Evolutionary conservation across 208 protist genomes (phyloP).

Genomic region (Acanthamoeba culbertsoni): DNA sequence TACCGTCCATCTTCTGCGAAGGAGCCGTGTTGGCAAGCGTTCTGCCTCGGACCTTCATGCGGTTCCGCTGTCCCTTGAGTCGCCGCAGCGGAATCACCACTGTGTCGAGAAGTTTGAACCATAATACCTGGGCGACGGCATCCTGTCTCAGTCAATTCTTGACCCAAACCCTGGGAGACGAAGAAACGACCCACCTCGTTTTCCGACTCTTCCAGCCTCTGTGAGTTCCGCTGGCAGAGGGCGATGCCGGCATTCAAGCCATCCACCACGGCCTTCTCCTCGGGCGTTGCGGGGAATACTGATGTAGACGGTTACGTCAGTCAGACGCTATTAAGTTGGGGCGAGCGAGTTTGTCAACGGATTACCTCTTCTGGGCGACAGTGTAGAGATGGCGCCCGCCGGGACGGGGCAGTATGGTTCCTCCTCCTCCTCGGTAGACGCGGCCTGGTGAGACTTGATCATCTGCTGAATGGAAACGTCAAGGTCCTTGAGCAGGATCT

Average conservation of each 20-base stretch:
- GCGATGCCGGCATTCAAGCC: constrained; percentile 2
- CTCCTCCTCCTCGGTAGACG: too few species aligned
- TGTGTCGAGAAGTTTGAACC: constrained; percentile 36
- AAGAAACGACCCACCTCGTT: background rate
- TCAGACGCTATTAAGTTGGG: background rate
- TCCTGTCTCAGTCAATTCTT: background rate
- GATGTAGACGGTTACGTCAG: background rate
- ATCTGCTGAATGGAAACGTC: background rate
- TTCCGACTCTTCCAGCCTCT: constrained; percentile 8
- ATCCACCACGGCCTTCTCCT: constrained; percentile 37
- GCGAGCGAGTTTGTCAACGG: background rate
- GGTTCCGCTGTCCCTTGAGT: background rate
- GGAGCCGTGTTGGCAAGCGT: background rate
- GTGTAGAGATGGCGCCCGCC: background rate
- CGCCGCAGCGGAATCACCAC: constrained; percentile 29
- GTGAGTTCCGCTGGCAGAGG: constrained; percentile 51
- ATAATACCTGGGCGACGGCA: background rate
- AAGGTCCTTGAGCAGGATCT: constrained; percentile 41
- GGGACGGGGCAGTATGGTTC: background rate
- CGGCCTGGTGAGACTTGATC: background rate
- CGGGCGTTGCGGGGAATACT: background rate
- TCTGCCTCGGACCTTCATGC: background rate
- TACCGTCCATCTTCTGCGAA: constrained; percentile 16
- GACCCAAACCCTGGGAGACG: background rate
- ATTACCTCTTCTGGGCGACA: background rate